These are phyloP conservation scores for Sporothrix phasma DNA, from an alignment of 2,329 filamentous ascomycete species.

Conservation along the genomic window DNA sequence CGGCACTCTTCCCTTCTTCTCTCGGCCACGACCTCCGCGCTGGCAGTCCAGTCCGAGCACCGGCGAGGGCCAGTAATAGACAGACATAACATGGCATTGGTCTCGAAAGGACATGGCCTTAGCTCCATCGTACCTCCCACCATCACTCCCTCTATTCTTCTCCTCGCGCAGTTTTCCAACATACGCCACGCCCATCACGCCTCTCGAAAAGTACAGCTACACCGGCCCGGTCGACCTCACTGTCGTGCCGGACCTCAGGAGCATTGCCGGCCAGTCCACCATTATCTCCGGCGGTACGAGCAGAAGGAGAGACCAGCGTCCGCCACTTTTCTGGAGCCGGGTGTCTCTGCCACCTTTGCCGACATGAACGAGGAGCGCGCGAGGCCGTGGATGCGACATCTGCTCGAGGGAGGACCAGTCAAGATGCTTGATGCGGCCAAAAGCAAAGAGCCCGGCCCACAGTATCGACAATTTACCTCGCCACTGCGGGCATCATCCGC, in stretches of 20 bases:
- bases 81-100: background rate
- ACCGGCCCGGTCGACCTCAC: constrained; percentile 7
- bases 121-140: no score
- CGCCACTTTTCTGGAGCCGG: constrained; percentile 5
- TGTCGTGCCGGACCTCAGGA: background rate
- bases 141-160: background rate
- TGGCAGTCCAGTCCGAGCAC: background rate
- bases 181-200: background rate
- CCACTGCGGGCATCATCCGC: constrained; percentile 9
- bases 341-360: constrained; percentile 7
- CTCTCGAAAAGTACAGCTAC: constrained; percentile 1
- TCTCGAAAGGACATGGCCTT: no score
- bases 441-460: background rate
- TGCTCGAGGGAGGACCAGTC: constrained; percentile 6
- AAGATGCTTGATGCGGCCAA: constrained; percentile 5
- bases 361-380: constrained; percentile 5
- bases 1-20: background rate
- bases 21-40: background rate
- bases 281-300: constrained; percentile 5
- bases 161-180: no score
- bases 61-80: background rate
- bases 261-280: constrained; percentile 7
- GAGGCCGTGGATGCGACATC: constrained; percentile 5
- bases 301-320: constrained; percentile 4
- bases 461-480: constrained; percentile 6